Evolutionary conservation across 805 yeast genomes (phyloP), one percentile per base, ranked within the genome.

Genomic region (Kluyveromyces dobzhanskii): DNA sequence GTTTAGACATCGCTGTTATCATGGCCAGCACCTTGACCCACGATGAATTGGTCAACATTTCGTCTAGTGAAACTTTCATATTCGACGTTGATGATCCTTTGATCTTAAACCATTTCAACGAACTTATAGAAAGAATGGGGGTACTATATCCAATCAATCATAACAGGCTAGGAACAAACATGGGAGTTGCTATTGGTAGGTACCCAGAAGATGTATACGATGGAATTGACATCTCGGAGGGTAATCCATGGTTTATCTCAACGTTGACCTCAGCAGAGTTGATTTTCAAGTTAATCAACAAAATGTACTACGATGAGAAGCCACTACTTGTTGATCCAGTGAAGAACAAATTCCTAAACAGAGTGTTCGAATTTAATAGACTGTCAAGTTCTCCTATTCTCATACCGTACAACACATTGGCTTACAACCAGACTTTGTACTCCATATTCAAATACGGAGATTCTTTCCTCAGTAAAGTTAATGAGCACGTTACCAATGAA

Each of bases 191-290:
- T 0, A 61, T 88, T 38, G 97, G 97, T 3, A 70, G 97, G 54
- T 88, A 88, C 54, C 95, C 97, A 1, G 97, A 88, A 54, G 97
- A 88, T 61, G 57, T 80, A 8, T 88, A 88, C 59, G 80, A 88
- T 57, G 95, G 95, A 0, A 63, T 67, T 43, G 78, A 76, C 0
- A 65, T 72, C 0, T 68, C 80, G 24, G 85, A 80, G 50, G 97
- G 96, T 3, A 87, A 88, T 53, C 97, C 97, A 4, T 88, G 97
- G 97, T 86, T 87, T 54, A 72, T 88, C 42, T 65, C 84, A 3
- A 83, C 90, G 1, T 74, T 82, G 0, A 67, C 82, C 3, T 85
- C 85, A 2, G 65, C 85, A 4, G 85, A 80, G 54, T 48, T 80
- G 13, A 54, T 81, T 31, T 80, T 71, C 58, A 75, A 73, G 51